phyloP scores from a whole-genome alignment of 2,329 filamentous ascomycete species.

The Clarireedia hainanense region DNA sequence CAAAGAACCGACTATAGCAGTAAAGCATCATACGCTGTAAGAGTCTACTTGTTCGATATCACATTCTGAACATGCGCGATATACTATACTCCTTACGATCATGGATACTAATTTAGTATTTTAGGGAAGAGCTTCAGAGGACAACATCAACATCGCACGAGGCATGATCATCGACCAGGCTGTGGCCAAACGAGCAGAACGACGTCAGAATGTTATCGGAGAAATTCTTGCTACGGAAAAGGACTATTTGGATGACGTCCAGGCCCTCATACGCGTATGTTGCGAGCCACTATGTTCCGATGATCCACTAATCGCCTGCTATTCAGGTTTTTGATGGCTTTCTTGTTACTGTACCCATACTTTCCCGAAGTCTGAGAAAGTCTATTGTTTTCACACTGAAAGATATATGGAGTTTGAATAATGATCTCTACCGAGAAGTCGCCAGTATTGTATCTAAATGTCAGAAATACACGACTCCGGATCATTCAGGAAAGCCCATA shows the following conservation, averaged over 20 bases:
- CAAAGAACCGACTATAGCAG: constrained; percentile 56
- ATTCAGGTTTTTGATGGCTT: constrained; percentile 65
- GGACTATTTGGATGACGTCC: constrained; percentile 79
- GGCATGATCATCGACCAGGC: constrained; percentile 52
- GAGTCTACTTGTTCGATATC: not conserved
- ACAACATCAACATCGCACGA: constrained; percentile 53
- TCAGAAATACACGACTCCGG: constrained; percentile 44
- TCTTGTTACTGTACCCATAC: constrained; percentile 59
- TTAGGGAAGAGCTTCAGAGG: constrained; percentile 49
- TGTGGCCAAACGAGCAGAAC: constrained; percentile 62
- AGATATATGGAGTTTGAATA: constrained; percentile 75
- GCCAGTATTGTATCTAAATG: constrained; percentile 64
- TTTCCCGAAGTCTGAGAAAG: constrained; percentile 56
- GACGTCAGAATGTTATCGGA: constrained; percentile 72
- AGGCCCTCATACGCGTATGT: constrained; percentile 75
- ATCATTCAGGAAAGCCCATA: constrained; percentile 16
- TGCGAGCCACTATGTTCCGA: constrained; percentile 42
- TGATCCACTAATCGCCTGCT: constrained; percentile 56
- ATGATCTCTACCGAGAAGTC: constrained; percentile 69
- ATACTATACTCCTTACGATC: not conserved
- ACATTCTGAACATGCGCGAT: not conserved
- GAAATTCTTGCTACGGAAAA: constrained; percentile 84
- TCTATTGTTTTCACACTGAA: constrained; percentile 74
- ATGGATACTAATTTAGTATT: not conserved
- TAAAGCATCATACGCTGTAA: constrained; percentile 48